Evolutionary conservation across 176 grass and related monocot genomes (phyloP).

Genomic region (Alloteropsis semialata): DNA sequence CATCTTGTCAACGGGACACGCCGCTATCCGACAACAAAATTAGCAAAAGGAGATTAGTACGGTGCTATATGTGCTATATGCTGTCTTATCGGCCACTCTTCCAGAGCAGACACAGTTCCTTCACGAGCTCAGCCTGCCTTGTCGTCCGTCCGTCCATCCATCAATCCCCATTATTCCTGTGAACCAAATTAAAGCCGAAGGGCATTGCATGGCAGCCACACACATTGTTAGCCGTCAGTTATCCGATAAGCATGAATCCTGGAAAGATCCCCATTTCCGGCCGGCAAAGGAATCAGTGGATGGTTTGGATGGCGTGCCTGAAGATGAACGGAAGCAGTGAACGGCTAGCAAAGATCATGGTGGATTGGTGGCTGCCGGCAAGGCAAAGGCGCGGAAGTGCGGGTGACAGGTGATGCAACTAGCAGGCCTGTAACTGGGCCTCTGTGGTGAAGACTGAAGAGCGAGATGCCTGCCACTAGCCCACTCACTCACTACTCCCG

Average conservation of each 20-base stretch:
- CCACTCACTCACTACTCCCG: background rate
- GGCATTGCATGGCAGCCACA: background rate
- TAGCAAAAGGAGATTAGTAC: background rate
- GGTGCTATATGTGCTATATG: background rate
- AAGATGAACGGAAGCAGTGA: background rate
- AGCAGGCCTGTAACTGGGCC: background rate
- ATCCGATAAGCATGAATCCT: background rate
- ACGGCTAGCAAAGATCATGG: background rate
- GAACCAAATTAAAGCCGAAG: background rate
- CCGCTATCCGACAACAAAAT: background rate
- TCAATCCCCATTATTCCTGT: background rate
- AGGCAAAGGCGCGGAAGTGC: background rate
- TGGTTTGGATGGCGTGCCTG: background rate
- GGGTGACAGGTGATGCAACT: conserved; percentile 12
- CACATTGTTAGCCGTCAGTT: background rate
- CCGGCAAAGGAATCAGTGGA: background rate
- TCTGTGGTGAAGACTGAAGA: background rate
- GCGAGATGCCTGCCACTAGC: too few relatives aligned
- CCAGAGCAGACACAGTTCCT: background rate
- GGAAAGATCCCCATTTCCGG: background rate
- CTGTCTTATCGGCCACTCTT: background rate
- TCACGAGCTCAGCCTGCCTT: background rate
- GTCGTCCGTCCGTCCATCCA: background rate
- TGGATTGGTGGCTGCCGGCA: background rate
- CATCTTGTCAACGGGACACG: conserved; percentile 11